Evolutionary conservation across 108 stramenopile genomes (phyloP).

Genomic region (Tribonema minus): DNA sequence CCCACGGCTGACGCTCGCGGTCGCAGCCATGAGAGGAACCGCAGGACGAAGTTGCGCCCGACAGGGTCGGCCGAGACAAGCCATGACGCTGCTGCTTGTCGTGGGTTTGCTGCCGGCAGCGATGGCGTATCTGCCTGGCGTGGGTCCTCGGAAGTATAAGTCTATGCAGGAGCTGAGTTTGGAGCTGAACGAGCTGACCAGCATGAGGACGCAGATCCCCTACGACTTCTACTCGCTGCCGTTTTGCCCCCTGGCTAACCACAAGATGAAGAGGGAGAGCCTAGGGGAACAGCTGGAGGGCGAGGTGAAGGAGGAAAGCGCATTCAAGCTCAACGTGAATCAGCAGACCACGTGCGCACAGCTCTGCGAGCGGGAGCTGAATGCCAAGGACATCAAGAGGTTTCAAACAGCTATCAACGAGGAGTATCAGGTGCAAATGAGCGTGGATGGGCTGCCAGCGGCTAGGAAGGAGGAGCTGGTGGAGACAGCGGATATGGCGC

Average conservation of each 20-base stretch:
- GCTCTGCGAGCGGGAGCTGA: background rate
- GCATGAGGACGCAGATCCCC: slow-evolving; percentile 6
- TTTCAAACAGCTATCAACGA: background rate
- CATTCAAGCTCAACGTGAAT: background rate
- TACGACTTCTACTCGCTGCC: slow-evolving; percentile 5
- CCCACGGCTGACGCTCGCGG: no score
- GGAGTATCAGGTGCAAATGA: background rate
- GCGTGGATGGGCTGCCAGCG: background rate
- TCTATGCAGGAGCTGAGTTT: background rate
- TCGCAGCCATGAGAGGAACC: no score
- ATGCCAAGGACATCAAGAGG: background rate
- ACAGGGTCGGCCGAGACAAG: no score
- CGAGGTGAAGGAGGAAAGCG: background rate
- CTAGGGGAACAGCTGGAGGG: background rate
- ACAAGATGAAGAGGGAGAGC: background rate
- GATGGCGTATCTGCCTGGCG: background rate
- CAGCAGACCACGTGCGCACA: background rate
- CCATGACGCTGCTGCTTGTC: background rate
- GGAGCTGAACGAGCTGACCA: slow-evolving; percentile 45
- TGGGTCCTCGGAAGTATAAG: background rate
- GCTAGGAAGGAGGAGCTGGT: background rate
- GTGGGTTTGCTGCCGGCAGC: background rate
- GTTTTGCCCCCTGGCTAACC: slow-evolving; percentile 2
- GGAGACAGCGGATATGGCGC: background rate
- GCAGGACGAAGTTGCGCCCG: no score